A percentile compares a stretch with the other conserved stretches of the same genome.
These are phyloP conservation scores for Gossypium anomalum DNA, from an alignment of 345 rosid species.

Conservation along the genomic window DNA sequence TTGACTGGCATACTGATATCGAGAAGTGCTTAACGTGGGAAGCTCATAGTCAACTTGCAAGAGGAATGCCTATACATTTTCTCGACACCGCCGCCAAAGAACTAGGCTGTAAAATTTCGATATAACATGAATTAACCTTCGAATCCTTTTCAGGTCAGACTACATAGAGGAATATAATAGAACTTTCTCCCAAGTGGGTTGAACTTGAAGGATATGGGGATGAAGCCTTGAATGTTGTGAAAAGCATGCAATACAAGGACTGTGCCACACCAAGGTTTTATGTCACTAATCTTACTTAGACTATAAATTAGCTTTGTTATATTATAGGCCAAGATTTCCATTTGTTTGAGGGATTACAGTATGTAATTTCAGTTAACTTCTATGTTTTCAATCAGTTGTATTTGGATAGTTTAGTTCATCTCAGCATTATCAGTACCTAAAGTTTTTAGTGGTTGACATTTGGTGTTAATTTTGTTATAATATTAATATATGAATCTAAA, in stretches of 20 bases:
- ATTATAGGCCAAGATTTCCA: background rate
- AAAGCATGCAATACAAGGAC: background rate
- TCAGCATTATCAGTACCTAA: background rate
- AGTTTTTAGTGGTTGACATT: background rate
- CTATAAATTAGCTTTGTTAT: conserved; percentile 6
- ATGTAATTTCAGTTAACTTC: background rate
- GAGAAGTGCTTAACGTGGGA: conserved; percentile 86
- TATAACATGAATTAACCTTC: conserved; percentile 26
- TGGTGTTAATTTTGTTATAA: background rate
- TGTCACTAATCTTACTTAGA: conserved; percentile 13
- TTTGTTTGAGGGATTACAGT: background rate
- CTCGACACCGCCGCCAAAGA: conserved; percentile 73
- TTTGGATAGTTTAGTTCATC: background rate
- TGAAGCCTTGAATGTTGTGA: background rate
- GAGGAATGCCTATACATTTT: conserved; percentile 59
- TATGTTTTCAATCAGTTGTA: background rate
- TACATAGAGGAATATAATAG: conserved; percentile 1
- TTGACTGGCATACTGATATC: conserved; percentile 77
- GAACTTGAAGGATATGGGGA: background rate
- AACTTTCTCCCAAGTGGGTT: conserved; percentile 11
- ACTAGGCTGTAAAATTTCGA: conserved; percentile 60
- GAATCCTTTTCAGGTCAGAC: conserved; percentile 12
- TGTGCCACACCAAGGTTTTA: background rate
- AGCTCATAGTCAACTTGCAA: conserved; percentile 71
- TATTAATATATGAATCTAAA: background rate